Evolutionary conservation across 164 flowering plant genomes (phyloP), one percentile per base, ranked within the genome.

Genomic region (Vitis amurensis): DNA sequence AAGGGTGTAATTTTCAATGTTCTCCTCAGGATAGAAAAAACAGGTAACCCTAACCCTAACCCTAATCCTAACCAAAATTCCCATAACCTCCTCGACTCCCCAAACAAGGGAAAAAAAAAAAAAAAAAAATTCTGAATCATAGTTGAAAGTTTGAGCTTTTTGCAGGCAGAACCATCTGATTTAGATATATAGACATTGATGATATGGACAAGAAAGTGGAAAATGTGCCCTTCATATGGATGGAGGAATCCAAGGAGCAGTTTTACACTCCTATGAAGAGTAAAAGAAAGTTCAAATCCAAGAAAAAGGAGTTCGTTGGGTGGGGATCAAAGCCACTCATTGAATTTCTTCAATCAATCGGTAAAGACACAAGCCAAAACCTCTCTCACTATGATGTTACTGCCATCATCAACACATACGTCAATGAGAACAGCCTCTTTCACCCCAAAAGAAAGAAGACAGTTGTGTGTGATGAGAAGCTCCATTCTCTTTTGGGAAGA

Each of bases 291-390:
- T n/a, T 9, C 15, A 71, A 50, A 50, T n/a, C 72, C 37, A 79
- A 65, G 77, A 78, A 68, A 57, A 47, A 55, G 59, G 82, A 79
- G 47, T 84, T 80, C 64, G 13, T 17, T n/a, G 82, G 85, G 4
- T 82, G 87, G 87, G 87, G 82, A 0, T 82, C 87, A 0, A 80
- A 48, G 27, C 77, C 69, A 7, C 76, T 84, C 2, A 51, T 82
- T 51, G 71, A 74, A 9, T 84, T 84, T 50, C 83, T 84, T 12
- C 47, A 68, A 19, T 76, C 79, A 0, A 76, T 84, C 37, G 83
- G 81, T 7, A 50, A 59, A 19, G 79, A 79, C 55, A 80, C 80
- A 11, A 19, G 9, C 29, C 2, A 56, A 4, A 63, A 70, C 16
- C 69, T 80, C 8, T 72, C 83, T 55, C 85, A 72, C 10, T 3